These are phyloP conservation scores for Emericellopsis cladophorae DNA, from an alignment of 2,329 filamentous ascomycete genomes.

Conservation along the genomic window DNA sequence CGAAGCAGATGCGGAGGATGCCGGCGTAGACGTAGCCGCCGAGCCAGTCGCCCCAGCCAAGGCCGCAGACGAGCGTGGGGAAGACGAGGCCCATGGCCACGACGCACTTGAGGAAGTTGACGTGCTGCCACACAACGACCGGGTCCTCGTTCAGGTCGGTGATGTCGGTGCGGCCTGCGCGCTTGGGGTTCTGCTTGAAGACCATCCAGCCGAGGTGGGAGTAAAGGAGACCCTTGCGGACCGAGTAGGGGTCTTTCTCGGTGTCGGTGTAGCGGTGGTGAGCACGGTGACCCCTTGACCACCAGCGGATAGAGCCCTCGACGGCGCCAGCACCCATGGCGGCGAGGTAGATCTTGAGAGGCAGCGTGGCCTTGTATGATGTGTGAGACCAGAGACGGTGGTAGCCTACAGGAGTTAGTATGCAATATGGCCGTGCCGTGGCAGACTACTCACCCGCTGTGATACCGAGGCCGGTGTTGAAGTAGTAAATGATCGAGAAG, in stretches of 20 bases:
- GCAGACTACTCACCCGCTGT: slow-evolving; percentile 50
- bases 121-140: slow-evolving; percentile 79
- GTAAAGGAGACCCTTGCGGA: slow-evolving; percentile 78
- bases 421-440: neutral
- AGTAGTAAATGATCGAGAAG: slow-evolving; percentile 70
- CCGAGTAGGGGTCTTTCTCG: slow-evolving; percentile 83
- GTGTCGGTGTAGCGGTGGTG: slow-evolving; percentile 90
- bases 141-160: slow-evolving; percentile 78
- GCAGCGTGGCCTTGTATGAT: slow-evolving; percentile 65
- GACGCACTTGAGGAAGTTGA: slow-evolving; percentile 72
- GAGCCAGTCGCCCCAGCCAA: slow-evolving; percentile 69
- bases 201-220: slow-evolving; percentile 78
- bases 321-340: slow-evolving; percentile 73
- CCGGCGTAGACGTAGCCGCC: slow-evolving; percentile 79
- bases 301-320: slow-evolving; percentile 80
- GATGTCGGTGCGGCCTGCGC: slow-evolving; percentile 78
- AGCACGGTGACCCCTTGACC: slow-evolving; percentile 75
- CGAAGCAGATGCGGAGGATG: slow-evolving; percentile 77
- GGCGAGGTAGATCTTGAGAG: slow-evolving; percentile 72
- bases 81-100: slow-evolving; percentile 65
- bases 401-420: slow-evolving; percentile 12
- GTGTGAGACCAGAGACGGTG: slow-evolving; percentile 78
- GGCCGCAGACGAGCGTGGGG: slow-evolving; percentile 62
- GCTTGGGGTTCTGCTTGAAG: slow-evolving; percentile 86
- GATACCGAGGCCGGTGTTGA: slow-evolving; percentile 70